A percentile compares a stretch with the other conserved stretches of the same genome.
Evolutionary conservation across 768 basidiomycete species (phyloP).

Genomic region (Leucogyrophana mollusca): DNA sequence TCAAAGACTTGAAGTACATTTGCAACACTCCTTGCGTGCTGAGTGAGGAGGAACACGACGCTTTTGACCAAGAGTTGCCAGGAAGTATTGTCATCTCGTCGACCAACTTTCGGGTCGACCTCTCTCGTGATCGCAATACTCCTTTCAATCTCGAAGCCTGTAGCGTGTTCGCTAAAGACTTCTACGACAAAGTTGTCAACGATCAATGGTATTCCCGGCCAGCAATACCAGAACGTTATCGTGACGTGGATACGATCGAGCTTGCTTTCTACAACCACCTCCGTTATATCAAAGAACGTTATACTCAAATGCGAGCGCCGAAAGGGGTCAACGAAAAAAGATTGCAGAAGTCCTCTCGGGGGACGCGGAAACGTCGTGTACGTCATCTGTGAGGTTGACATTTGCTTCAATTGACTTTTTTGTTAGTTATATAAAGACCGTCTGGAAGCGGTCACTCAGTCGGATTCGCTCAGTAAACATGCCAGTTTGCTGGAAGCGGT

Average conservation of each 20-base stretch:
- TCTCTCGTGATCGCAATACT: background rate
- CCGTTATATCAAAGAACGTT: background rate
- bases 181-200: background rate
- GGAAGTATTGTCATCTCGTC: background rate
- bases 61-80: background rate
- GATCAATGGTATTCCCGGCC: slow-evolving; percentile 1
- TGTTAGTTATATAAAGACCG: background rate
- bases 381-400: background rate
- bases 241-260: background rate
- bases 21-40: background rate
- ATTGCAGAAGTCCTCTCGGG: background rate
- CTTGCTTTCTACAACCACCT: background rate
- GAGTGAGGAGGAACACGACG: background rate
- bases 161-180: background rate
- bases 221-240: background rate
- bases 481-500: background rate
- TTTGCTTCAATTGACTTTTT: too few species aligned
- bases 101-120: background rate
- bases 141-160: background rate
- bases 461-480: background rate
- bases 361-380: background rate
- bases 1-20: background rate
- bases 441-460: background rate
- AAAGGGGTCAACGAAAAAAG: background rate
- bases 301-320: background rate